Conservation (phyloP, 164 flowering plant species). For the Magnolia changhungtana region DNA sequence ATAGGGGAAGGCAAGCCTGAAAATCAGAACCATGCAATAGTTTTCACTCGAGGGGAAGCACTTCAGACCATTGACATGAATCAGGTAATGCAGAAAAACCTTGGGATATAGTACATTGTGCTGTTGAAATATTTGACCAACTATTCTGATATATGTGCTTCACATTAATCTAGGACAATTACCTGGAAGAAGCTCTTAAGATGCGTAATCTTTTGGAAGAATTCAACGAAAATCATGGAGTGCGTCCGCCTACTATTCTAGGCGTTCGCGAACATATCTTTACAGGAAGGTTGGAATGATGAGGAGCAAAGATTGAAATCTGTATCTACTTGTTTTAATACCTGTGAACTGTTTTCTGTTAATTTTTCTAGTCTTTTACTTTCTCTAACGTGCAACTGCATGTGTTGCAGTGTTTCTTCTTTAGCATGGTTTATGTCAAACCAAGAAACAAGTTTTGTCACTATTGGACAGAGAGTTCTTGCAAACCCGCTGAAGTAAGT, state of each 20-base stretch:
- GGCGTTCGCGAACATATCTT: slow-evolving; percentile 98
- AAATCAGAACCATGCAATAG: slow-evolving; percentile 97
- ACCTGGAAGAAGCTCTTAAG: slow-evolving; percentile 99
- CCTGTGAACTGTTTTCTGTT: neutral
- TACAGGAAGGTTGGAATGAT: slow-evolving; percentile 76
- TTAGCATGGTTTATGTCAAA: slow-evolving; percentile 99
- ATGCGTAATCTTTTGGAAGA: slow-evolving; percentile 98
- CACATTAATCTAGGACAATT: slow-evolving; percentile 63
- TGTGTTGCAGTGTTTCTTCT: slow-evolving; percentile 82
- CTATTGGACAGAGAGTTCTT: slow-evolving; percentile 95
- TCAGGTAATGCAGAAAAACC: slow-evolving; percentile 46
- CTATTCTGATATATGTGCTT: slow-evolving; percentile 3
- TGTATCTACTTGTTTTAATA: neutral
- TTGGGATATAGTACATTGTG: neutral
- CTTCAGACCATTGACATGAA: slow-evolving; percentile 99
- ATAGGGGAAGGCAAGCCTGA: slow-evolving; percentile 99
- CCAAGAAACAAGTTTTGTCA: slow-evolving; percentile 96
- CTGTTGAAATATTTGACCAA: neutral
- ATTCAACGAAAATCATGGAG: slow-evolving; percentile 88
- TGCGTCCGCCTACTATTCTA: slow-evolving; percentile 83
- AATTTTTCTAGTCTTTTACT: neutral
- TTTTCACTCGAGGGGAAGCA: slow-evolving; percentile 94
- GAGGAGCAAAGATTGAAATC: neutral
- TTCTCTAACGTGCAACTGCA: slow-evolving; percentile 12
- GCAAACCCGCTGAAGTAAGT: slow-evolving; percentile 93